Evolutionary conservation across 306 rosid species (phyloP).

Genomic region (Vicia sativa): DNA sequence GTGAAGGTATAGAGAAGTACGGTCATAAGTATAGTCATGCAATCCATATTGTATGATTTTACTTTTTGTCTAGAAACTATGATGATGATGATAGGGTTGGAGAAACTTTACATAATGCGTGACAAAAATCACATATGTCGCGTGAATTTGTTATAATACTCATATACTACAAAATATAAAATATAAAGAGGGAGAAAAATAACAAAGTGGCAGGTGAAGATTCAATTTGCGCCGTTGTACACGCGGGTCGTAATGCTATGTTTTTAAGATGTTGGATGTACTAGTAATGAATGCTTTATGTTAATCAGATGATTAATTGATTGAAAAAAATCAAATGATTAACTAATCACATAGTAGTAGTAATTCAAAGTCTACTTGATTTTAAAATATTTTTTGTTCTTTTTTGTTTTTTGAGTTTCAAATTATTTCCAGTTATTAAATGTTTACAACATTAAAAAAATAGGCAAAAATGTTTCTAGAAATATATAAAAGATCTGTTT

Average conservation of each 20-base stretch:
- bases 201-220: slow-evolving; percentile 17
- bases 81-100: slow-evolving; percentile 14
- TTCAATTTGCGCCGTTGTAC: slow-evolving; percentile 9
- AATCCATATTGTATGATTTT: slow-evolving; percentile 26
- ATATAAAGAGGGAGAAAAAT: background rate
- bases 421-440: no score
- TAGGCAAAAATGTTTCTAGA: no score
- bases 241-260: background rate
- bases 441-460: no score
- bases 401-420: no score
- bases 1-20: background rate
- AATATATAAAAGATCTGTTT: no score
- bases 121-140: slow-evolving; percentile 39
- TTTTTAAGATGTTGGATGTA: no score
- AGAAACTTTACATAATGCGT: slow-evolving; percentile 21
- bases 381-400: no score
- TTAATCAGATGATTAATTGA: no score
- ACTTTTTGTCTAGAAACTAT: slow-evolving; percentile 28
- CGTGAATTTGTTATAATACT: slow-evolving; percentile 33
- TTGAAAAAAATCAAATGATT: no score
- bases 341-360: no score
- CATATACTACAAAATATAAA: background rate
- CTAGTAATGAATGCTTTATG: no score
- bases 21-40: slow-evolving; percentile 41
- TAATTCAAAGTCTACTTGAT: no score